Conservation (phyloP, 331 rosid genomes). For the Phaseolus coccineus region DNA sequence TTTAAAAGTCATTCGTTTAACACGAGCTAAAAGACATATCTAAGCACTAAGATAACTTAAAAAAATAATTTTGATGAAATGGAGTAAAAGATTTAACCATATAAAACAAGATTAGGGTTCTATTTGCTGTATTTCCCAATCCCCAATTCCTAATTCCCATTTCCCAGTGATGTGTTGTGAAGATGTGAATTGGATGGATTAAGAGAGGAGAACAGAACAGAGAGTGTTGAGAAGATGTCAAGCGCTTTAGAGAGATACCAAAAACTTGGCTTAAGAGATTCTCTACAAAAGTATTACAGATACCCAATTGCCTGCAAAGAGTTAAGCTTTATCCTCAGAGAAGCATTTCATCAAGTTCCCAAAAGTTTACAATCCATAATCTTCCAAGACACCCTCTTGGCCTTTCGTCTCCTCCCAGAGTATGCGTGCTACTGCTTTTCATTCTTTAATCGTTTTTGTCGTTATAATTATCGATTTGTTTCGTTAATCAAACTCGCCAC, state of each 20-base stretch:
- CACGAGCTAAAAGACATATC: no score
- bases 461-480: not conserved
- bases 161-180: not conserved
- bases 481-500: not conserved
- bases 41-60: no score
- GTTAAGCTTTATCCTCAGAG: conserved; percentile 67
- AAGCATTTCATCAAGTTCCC: conserved; percentile 65
- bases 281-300: conserved; percentile 53
- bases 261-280: conserved; percentile 54
- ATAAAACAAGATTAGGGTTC: not conserved
- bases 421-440: conserved; percentile 44
- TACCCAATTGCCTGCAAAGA: conserved; percentile 80
- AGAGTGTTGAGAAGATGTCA: conserved; percentile 49
- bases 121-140: no score
- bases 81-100: no score
- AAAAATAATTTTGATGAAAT: no score
- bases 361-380: conserved; percentile 70
- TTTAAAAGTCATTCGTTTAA: no score
- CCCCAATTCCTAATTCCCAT: not conserved
- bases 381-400: conserved; percentile 72
- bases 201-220: not conserved
- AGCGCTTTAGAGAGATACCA: conserved; percentile 61
- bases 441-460: not conserved
- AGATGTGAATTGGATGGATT: not conserved
- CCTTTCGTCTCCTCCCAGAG: conserved; percentile 89